Conservation (phyloP, 148 eudicot genomes). For the Cornus kousa region DNA sequence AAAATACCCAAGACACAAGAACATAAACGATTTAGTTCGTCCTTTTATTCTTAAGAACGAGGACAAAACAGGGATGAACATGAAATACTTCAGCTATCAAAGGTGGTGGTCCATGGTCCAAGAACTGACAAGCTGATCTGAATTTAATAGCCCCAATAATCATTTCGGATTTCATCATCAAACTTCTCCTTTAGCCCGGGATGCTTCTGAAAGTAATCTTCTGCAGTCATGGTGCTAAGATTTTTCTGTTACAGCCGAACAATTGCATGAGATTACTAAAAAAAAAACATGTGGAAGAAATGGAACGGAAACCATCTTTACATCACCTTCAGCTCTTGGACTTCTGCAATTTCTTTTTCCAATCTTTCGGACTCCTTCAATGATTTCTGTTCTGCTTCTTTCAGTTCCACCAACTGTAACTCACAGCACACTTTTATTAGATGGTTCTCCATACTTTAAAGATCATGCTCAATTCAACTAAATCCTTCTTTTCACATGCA, state of each 20-base stretch:
- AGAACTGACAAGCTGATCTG: background rate
- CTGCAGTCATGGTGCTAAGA: conserved; percentile 97
- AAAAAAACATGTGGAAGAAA: background rate
- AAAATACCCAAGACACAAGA: background rate
- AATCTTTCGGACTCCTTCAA: conserved; percentile 86
- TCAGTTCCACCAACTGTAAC: conserved; percentile 79
- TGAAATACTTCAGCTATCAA: background rate
- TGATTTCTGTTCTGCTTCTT: conserved; percentile 79
- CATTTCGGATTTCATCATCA: conserved; percentile 96
- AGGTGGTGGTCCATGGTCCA: background rate
- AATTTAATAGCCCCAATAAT: conserved; percentile 88
- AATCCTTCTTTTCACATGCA: too few species aligned
- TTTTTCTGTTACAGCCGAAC: conserved; percentile 44
- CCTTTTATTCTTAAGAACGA: background rate
- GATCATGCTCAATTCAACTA: background rate
- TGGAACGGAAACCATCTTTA: background rate
- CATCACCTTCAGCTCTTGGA: conserved; percentile 90
- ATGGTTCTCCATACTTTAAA: background rate
- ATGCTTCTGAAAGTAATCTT: conserved; percentile 93
- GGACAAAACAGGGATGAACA: background rate
- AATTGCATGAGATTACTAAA: background rate
- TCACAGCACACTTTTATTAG: background rate
- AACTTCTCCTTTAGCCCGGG: conserved; percentile 97
- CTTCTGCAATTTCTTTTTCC: conserved; percentile 90
- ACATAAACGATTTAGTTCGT: background rate